These are phyloP conservation scores for Penicillium sp. DNA, from an alignment of 2,329 filamentous ascomycete species.

Conservation along the genomic window DNA sequence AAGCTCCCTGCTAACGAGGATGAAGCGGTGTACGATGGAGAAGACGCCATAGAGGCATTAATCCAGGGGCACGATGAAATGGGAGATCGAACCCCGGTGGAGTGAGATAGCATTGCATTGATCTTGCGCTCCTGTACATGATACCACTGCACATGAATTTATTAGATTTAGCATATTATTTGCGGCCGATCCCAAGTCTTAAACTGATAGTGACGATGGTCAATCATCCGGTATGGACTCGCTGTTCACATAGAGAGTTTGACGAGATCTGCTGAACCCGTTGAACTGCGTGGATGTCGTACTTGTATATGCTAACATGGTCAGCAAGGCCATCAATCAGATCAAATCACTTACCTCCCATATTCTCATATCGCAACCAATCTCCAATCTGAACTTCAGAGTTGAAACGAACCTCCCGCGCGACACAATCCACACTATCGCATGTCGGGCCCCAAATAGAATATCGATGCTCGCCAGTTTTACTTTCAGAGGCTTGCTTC, in stretches of 20 bases:
- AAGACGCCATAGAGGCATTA: slow-evolving; percentile 29
- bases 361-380: slow-evolving; percentile 26
- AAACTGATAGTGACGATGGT: too few species aligned
- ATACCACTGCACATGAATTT: too few species aligned
- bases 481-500: background rate
- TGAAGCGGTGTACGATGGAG: slow-evolving; percentile 26
- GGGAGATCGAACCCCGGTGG: background rate
- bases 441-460: slow-evolving; percentile 29
- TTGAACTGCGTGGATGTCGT: slow-evolving; percentile 21
- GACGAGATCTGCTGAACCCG: slow-evolving; percentile 13
- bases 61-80: slow-evolving; percentile 13
- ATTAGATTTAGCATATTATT: too few species aligned
- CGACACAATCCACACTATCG: slow-evolving; percentile 25
- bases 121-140: too few species aligned
- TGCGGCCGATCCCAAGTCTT: too few species aligned
- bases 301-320: slow-evolving; percentile 16
- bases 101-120: too few species aligned
- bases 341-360: slow-evolving; percentile 23
- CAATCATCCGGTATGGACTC: slow-evolving; percentile 8
- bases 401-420: slow-evolving; percentile 8
- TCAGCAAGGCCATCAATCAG: background rate
- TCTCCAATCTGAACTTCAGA: slow-evolving; percentile 21
- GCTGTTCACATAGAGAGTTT: slow-evolving; percentile 23
- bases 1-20: slow-evolving; percentile 17
- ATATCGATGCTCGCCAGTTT: slow-evolving; percentile 9